Evolutionary conservation across 352 stramenopile genomes (phyloP).

Genomic region (Phytophthora europaea): DNA sequence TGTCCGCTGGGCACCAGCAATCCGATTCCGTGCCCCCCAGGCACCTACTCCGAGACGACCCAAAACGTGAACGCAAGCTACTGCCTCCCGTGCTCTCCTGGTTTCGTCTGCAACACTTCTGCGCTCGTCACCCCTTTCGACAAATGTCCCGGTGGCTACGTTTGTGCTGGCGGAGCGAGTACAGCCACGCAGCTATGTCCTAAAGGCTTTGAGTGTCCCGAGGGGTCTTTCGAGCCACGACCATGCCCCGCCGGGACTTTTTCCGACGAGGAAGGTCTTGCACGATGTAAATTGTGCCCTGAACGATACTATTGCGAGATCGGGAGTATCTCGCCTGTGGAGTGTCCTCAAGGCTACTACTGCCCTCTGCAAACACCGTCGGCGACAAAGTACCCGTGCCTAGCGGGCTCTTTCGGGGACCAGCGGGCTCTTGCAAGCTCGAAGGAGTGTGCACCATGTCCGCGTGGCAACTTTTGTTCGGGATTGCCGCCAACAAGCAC

Average conservation of each 20-base stretch:
- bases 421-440: constrained; percentile 43
- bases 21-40: constrained; percentile 78
- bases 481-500: constrained; percentile 57
- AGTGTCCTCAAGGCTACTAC: constrained; percentile 82
- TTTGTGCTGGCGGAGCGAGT: constrained; percentile 72
- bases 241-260: constrained; percentile 79
- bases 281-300: constrained; percentile 78
- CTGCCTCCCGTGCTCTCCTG: constrained; percentile 75
- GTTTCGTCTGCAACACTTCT: constrained; percentile 69
- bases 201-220: constrained; percentile 80
- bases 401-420: constrained; percentile 71
- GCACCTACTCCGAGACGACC: constrained; percentile 75
- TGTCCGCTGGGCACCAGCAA: constrained; percentile 84
- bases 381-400: constrained; percentile 62
- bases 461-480: constrained; percentile 85
- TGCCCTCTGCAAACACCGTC: constrained; percentile 70
- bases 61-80: constrained; percentile 66
- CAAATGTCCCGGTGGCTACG: constrained; percentile 62
- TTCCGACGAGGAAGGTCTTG: constrained; percentile 61
- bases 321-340: constrained; percentile 47
- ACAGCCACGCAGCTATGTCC: constrained; percentile 67
- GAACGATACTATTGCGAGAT: constrained; percentile 75
- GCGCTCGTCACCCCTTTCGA: constrained; percentile 57
- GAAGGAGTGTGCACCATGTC: constrained; percentile 63
- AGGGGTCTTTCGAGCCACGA: constrained; percentile 57